These are phyloP conservation scores for Wickerhamiella kurtzmanii DNA, from an alignment of 805 yeast species.

Conservation along the genomic window DNA sequence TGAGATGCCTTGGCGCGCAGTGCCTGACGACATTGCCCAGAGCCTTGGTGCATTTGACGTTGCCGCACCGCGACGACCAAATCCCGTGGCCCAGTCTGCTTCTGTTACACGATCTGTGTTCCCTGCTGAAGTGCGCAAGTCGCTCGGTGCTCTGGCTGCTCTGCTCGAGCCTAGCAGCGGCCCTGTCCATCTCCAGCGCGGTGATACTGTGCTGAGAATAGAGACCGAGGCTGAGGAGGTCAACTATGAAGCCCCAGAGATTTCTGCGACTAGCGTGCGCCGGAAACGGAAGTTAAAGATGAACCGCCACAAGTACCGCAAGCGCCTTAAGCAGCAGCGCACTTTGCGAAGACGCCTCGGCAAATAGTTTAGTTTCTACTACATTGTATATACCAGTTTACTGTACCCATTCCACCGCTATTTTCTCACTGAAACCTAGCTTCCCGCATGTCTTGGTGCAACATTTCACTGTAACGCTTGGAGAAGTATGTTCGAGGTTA, in stretches of 20 bases:
- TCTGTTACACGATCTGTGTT: background rate
- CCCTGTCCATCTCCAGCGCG: background rate
- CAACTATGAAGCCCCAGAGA: conserved; percentile 6
- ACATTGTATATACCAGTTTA: no score
- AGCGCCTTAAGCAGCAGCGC: conserved; percentile 90
- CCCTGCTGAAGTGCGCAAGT: background rate
- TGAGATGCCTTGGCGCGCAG: conserved; percentile 10
- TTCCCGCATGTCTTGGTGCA: no score
- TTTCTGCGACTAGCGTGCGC: conserved; percentile 27
- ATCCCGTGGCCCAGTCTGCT: background rate
- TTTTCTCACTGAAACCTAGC: no score
- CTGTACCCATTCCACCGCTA: no score
- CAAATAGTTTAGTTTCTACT: no score
- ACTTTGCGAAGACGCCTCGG: conserved; percentile 25
- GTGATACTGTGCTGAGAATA: background rate
- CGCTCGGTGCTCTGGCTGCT: background rate
- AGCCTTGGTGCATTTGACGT: conserved; percentile 27
- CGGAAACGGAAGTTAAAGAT: conserved; percentile 72
- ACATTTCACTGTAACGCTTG: no score
- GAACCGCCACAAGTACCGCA: conserved; percentile 94
- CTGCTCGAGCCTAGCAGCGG: background rate
- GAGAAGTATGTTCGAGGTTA: no score
- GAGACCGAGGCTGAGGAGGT: background rate
- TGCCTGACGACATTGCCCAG: conserved; percentile 29
- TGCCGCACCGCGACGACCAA: background rate